Base-by-base conservation (phyloP, 257 asterid genomes). In the Fraxinus cuspidata region DNA sequence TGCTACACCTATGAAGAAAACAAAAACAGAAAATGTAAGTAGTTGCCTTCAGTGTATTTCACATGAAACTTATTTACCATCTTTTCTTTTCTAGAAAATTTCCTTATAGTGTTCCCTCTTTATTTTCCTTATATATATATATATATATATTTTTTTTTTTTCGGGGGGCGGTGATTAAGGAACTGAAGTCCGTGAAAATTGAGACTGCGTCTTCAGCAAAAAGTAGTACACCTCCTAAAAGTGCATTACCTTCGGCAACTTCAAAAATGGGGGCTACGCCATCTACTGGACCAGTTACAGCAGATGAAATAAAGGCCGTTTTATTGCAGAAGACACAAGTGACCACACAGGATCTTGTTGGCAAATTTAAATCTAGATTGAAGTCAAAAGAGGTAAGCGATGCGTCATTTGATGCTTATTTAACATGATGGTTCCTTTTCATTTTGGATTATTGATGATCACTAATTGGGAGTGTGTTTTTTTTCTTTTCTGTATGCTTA, bases 331-430 rank as follows among this genome's bases (percentile, higher is more conserved):
- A 79, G 79, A 84, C 84, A 63, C 91, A 86, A 42, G 92, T 95
- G 74, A 95, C 99, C 29, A 93, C 99, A 18, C 95, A 91, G 86
- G 98, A 93, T 81, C 98, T 96, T 66, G 97, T 96, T 70, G 90
- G 90, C 80, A 92, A 88, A 80, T 96, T 96, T 85, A 96, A 78
- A 86, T 89, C 97, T 65, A 91, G 99, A 72, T 87, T 96, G 64
- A 96, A 86, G 84, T 69, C 82, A 25, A 92, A 89, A 89, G 99
- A 93, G 98, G 99, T 92, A 73, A 60, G 74, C 5, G 27, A 68
- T 38, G 25, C 47, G 37, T 23, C 47, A 2, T 40, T 68, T 37
- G 8, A 12, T 35, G 25, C 32, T 9, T 64, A 34, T 51, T 23
- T 8, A 23, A 69, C 25, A 37, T 67, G 77, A 29, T 65, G 67